phyloP scores from a whole-genome alignment of 2,329 filamentous ascomycete genomes.

The Paracoccidioides lutzii region DNA sequence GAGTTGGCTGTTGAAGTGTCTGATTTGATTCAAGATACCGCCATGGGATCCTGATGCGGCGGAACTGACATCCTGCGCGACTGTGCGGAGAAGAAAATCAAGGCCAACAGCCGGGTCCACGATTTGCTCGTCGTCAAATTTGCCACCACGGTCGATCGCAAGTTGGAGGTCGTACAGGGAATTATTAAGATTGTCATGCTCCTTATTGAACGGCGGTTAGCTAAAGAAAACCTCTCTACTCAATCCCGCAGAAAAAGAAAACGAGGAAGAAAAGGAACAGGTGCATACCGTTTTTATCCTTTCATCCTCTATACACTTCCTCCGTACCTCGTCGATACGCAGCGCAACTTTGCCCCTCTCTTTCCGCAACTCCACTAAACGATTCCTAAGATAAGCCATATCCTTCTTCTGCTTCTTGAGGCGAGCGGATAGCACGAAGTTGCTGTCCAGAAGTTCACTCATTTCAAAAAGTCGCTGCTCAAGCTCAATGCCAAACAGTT shows the following conservation, averaged over 20 bases:
- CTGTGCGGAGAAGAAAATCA: constrained; percentile 31
- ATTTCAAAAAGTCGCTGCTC: constrained; percentile 39
- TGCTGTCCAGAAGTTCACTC: constrained; percentile 40
- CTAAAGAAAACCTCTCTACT: not conserved
- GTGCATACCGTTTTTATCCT: constrained; percentile 22
- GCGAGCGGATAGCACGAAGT: constrained; percentile 34
- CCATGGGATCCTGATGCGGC: constrained; percentile 26
- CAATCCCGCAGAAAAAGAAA: not conserved
- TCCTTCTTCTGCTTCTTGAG: constrained; percentile 34
- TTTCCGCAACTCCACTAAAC: constrained; percentile 36
- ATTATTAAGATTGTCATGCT: constrained; percentile 30
- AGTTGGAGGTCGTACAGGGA: constrained; percentile 30
- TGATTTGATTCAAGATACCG: constrained; percentile 30
- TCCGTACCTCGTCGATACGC: constrained; percentile 37
- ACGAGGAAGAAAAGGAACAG: not conserved
- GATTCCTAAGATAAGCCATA: constrained; percentile 33
- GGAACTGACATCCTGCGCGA: constrained; percentile 30
- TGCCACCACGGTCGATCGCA: constrained; percentile 25
- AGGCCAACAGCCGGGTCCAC: constrained; percentile 19
- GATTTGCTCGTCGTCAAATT: constrained; percentile 11
- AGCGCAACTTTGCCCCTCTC: constrained; percentile 38
- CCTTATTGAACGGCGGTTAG: constrained; percentile 13
- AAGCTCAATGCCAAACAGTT: constrained; percentile 37
- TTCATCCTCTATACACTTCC: constrained; percentile 29
- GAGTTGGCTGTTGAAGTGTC: constrained; percentile 31